Conservation (phyloP, 345 rosid genomes). For the sweet orange (Citrus sinensis) region DNA sequence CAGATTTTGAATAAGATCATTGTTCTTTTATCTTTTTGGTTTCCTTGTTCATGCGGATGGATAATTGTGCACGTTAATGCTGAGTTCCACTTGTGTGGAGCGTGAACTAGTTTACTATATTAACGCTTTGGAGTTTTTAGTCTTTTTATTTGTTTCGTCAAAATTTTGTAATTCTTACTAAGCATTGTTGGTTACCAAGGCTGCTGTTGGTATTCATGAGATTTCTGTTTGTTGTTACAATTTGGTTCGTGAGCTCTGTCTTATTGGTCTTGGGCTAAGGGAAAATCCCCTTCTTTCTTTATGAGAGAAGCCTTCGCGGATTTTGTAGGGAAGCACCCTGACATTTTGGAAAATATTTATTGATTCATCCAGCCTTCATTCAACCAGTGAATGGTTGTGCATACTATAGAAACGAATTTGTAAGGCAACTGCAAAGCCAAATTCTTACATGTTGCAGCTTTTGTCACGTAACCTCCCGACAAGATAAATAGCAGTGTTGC, state of each 20-base stretch:
- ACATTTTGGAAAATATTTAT: not conserved
- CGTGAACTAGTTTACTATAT: too few species aligned
- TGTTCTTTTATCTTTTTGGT: not conserved
- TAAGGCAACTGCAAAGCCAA: not conserved
- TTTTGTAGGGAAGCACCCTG: not conserved
- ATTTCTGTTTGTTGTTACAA: not conserved
- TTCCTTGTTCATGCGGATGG: not conserved
- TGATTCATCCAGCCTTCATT: not conserved
- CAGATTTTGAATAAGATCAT: constrained; percentile 14
- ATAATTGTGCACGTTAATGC: not conserved
- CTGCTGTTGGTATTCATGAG: not conserved
- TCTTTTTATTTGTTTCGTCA: too few species aligned
- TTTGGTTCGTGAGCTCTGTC: not conserved
- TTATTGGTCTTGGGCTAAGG: not conserved
- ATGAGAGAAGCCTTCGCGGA: not conserved
- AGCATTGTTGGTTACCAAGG: too few species aligned
- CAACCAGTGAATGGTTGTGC: not conserved
- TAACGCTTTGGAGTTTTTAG: too few species aligned
- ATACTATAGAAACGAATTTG: not conserved
- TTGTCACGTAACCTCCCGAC: not conserved
- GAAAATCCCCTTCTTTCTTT: not conserved
- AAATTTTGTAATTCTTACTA: too few species aligned
- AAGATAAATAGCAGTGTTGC: not conserved
- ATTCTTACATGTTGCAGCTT: not conserved
- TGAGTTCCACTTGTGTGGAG: not conserved